Evolutionary conservation across 2,329 filamentous ascomycete genomes (phyloP).

Genomic region (Zymoseptoria ardabiliae): DNA sequence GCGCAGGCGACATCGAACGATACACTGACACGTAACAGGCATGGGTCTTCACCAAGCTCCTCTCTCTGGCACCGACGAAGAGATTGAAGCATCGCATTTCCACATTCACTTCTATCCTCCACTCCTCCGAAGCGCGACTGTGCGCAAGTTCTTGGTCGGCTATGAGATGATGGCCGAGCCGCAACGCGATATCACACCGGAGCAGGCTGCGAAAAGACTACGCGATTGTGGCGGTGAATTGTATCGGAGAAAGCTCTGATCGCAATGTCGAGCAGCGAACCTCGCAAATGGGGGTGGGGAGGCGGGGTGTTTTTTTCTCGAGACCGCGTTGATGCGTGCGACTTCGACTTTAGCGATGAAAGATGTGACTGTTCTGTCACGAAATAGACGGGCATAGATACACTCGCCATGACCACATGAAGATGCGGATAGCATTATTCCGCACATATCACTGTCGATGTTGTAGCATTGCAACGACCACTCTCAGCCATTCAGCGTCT

Average conservation of each 20-base stretch:
- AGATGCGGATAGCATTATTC: not conserved
- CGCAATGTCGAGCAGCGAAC: not conserved
- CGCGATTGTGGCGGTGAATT: slow-evolving; percentile 71
- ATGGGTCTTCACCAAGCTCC: slow-evolving; percentile 96
- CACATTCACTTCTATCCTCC: slow-evolving; percentile 98
- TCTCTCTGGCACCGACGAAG: slow-evolving; percentile 69
- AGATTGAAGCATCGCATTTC: slow-evolving; percentile 81
- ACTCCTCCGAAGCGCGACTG: slow-evolving; percentile 81
- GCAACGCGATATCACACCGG: slow-evolving; percentile 95
- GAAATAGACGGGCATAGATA: not conserved
- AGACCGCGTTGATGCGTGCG: not conserved
- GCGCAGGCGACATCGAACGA: not conserved
- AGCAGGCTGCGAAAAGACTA: slow-evolving; percentile 78
- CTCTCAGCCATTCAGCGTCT: slow-evolving; percentile 2
- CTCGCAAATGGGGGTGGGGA: too few relatives aligned
- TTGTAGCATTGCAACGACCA: not conserved
- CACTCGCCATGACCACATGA: not conserved
- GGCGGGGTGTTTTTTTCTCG: too few relatives aligned
- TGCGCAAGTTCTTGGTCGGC: slow-evolving; percentile 92
- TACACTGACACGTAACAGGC: slow-evolving; percentile 38
- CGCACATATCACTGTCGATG: not conserved
- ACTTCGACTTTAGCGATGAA: not conserved
- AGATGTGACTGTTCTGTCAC: not conserved
- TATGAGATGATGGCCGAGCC: slow-evolving; percentile 96
- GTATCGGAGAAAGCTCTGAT: slow-evolving; percentile 54